Evolutionary conservation across 2,329 filamentous ascomycete genomes (phyloP).

Genomic region (Fusarium keratoplasticum): DNA sequence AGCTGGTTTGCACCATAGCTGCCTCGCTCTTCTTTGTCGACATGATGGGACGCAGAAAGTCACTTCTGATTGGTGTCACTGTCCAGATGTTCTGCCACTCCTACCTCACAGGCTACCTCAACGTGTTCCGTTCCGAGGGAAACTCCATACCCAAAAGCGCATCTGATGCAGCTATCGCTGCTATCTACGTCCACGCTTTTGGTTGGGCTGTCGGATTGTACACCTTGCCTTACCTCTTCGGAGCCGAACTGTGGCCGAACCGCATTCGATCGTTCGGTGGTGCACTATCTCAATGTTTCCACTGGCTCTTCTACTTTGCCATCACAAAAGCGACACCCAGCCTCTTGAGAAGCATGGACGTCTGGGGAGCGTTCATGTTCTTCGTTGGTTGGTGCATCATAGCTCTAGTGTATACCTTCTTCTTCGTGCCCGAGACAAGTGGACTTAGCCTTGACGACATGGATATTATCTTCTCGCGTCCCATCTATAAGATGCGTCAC

Average conservation of each 20-base stretch:
- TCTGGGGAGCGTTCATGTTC: constrained; percentile 54
- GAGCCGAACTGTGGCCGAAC: constrained; percentile 25
- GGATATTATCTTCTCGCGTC: constrained; percentile 49
- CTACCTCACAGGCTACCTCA: neutral
- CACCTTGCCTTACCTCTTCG: constrained; percentile 32
- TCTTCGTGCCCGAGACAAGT: constrained; percentile 54
- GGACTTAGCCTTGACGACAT: constrained; percentile 54
- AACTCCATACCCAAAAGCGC: neutral
- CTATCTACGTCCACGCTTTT: constrained; percentile 31
- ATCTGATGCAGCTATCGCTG: constrained; percentile 11
- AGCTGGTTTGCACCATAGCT: neutral
- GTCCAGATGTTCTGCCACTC: neutral
- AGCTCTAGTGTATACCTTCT: constrained; percentile 51
- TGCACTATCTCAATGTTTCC: constrained; percentile 39
- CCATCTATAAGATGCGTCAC: constrained; percentile 9
- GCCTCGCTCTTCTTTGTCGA: neutral
- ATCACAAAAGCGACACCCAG: constrained; percentile 50
- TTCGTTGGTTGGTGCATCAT: constrained; percentile 54
- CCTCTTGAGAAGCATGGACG: constrained; percentile 47
- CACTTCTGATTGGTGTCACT: neutral
- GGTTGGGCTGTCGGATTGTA: constrained; percentile 34
- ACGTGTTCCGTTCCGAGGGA: neutral
- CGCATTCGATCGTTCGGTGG: constrained; percentile 18
- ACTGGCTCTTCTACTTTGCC: constrained; percentile 54
- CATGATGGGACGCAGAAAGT: neutral